These are phyloP conservation scores for Wickerhamomyces chaumierensis DNA, from an alignment of 805 yeast genomes.

Conservation along the genomic window DNA sequence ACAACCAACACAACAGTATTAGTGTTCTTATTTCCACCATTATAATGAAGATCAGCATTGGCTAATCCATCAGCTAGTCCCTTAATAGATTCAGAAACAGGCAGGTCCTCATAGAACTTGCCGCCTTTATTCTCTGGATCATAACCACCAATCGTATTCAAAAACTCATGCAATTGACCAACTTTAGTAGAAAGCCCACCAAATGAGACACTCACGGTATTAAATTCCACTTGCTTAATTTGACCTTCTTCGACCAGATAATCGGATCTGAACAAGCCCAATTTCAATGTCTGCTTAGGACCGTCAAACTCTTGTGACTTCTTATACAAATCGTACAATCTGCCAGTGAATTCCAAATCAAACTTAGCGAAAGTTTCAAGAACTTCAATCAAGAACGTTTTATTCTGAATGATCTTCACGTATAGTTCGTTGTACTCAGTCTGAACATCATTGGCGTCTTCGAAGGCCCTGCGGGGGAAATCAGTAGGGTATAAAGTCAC, in stretches of 20 bases:
- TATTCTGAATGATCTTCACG: constrained; percentile 45
- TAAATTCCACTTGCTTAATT: constrained; percentile 92
- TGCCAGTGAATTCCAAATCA: constrained; percentile 77
- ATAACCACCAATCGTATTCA: constrained; percentile 52
- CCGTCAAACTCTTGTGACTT: constrained; percentile 33
- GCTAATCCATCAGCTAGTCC: constrained; percentile 62
- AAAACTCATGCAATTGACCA: constrained; percentile 59
- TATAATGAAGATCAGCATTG: constrained; percentile 51
- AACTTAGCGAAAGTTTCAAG: constrained; percentile 41
- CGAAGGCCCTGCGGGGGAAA: constrained; percentile 57
- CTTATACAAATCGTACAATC: constrained; percentile 49
- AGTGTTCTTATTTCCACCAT: constrained; percentile 16
- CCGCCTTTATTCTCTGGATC: constrained; percentile 25
- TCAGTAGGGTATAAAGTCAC: constrained; percentile 88
- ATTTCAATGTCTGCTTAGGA: constrained; percentile 51
- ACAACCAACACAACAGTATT: constrained; percentile 58
- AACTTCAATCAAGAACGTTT: constrained; percentile 53
- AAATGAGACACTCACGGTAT: constrained; percentile 91
- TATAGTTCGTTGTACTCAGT: constrained; percentile 62
- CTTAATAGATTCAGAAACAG: constrained; percentile 54
- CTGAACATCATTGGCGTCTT: constrained; percentile 58
- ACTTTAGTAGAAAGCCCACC: constrained; percentile 83
- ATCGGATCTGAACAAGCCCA: constrained; percentile 86
- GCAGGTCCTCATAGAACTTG: constrained; percentile 37
- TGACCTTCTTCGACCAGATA: constrained; percentile 50